Percentiles rank a stretch among this genome's conserved stretches.
Conservation (phyloP, 73 alveolate species). For the Paramecium caudatum region DNA sequence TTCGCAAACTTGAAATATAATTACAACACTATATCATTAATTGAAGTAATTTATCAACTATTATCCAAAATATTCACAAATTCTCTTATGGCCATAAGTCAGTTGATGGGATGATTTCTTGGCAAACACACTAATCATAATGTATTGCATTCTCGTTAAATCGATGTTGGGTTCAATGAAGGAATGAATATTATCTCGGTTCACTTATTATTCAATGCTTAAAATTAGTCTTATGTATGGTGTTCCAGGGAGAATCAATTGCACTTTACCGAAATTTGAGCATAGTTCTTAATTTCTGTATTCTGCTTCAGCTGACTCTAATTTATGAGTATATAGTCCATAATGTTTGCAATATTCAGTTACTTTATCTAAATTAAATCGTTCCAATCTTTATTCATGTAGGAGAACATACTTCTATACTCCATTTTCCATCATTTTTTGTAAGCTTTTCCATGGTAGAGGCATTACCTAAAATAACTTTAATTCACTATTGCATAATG, state of each 20-base stretch:
- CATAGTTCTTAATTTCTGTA: not conserved
- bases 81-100: constrained; percentile 6
- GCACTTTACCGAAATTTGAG: not conserved
- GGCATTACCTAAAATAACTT: not conserved
- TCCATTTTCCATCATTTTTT: constrained; percentile 14
- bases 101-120: constrained; percentile 27
- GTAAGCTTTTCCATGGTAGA: not conserved
- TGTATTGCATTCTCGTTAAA: constrained; percentile 6
- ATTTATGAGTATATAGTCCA: not conserved
- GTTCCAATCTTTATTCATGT: not conserved
- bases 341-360: constrained; percentile 3
- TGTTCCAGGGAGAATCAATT: constrained; percentile 34
- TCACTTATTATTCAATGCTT: constrained; percentile 33
- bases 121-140: constrained; percentile 15
- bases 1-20: too few relatives aligned
- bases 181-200: not conserved
- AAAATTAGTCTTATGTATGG: constrained; percentile 17
- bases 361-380: constrained; percentile 9
- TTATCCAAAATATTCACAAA: constrained; percentile 17
- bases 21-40: constrained; percentile 37
- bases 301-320: constrained; percentile 24
- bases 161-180: not conserved
- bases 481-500: constrained; percentile 47
- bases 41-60: constrained; percentile 17
- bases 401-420: not conserved